Evolutionary conservation across 2,329 filamentous ascomycete species (phyloP), one percentile per base, ranked within the genome.

Genomic region (Rutstroemia sp.): DNA sequence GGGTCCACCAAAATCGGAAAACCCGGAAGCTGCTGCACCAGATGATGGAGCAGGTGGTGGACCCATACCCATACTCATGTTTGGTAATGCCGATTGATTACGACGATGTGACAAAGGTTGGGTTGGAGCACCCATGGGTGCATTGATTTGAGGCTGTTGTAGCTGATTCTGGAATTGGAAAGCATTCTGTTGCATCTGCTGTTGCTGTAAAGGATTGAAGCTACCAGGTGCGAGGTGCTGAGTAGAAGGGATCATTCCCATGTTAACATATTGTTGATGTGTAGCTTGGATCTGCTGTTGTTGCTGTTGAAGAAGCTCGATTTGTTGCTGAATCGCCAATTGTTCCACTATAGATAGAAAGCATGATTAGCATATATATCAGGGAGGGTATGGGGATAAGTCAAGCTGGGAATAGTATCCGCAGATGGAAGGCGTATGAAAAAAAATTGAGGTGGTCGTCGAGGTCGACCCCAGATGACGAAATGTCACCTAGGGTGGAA

Each of bases 231-330:
- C 84, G 58, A 96, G 78, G 65, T 84, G 81, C 75, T 96, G 92
- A 68, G 88, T 87, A 53, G 89, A 87, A 65, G 88, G 87, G 67
- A 97, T 86, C 81, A 97, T 91, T 72, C 90, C 90, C 88, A 96
- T 92, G 73, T 94, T 96, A 68, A 96, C 87, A 78, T 96, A 96
- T 75, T 97, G 92, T 75, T 96, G 92, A 70, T 96, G 91, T 62
- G 90, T 94, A 66, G 90, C 90, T 75, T 95, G 90, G 70, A 97
- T 95, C 72, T 96, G 92, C 74, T 97, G 92, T 72, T 97, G 94
- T 73, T 97, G 94, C 73, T 96, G 91, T 77, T 97, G 92, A 69
- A 97, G 81, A 71, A 95, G 82, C 75, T 97, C 92, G 70, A 97
- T 96, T 76, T 97, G 92, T 78, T 96, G 92, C 77, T 96, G 92